A percentile compares a stretch with the other conserved stretches of the same genome.
Conservation (phyloP, 176 grass and related monocot genomes). For the Ensete glaucum region DNA sequence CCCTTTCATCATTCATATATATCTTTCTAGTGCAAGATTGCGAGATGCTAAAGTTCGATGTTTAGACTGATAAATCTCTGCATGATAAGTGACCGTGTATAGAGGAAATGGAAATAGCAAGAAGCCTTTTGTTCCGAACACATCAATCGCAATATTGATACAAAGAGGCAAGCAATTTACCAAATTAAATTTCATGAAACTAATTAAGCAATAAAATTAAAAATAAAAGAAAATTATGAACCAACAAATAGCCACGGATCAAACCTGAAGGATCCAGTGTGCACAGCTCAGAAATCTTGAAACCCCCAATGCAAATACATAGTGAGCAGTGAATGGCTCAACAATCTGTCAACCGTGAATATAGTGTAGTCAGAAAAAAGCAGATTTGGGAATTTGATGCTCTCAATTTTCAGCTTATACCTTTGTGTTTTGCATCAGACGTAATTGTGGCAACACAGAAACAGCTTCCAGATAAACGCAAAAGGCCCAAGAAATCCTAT, state of each 20-base stretch:
- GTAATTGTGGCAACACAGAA: slow-evolving; percentile 20
- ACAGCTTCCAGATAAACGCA: slow-evolving; percentile 21
- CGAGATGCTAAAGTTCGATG: no score
- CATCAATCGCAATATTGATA: no score
- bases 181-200: no score
- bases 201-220: no score
- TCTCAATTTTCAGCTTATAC: neutral
- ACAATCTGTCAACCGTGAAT: slow-evolving; percentile 7
- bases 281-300: slow-evolving; percentile 19
- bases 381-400: neutral
- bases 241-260: neutral
- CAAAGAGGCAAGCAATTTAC: no score
- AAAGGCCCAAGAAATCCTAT: slow-evolving; percentile 20
- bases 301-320: slow-evolving; percentile 23
- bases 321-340: slow-evolving; percentile 21
- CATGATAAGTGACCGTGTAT: no score
- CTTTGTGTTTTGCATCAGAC: slow-evolving; percentile 20
- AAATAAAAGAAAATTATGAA: no score
- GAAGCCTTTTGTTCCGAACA: no score
- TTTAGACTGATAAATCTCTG: no score
- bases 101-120: no score
- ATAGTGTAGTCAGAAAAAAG: neutral
- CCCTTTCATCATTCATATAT: no score
- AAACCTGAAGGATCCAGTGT: slow-evolving; percentile 12
- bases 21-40: no score